These are phyloP conservation scores for Kazachstania bromeliacearum DNA, from an alignment of 805 yeast genomes.

Conservation along the genomic window DNA sequence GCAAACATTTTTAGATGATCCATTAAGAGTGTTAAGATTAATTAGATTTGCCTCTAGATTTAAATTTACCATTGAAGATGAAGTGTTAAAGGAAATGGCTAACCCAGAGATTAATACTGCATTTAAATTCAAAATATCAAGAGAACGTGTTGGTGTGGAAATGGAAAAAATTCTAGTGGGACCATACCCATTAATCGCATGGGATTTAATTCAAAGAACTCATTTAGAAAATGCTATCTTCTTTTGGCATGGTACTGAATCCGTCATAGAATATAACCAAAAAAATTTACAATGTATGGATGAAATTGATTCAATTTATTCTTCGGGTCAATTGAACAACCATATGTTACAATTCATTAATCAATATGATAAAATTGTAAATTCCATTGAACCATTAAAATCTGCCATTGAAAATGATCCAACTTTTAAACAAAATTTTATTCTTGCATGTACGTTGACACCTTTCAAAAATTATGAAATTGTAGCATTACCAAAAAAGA, in stretches of 20 bases:
- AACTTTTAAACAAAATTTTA: slow-evolving; percentile 14
- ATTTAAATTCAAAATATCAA: slow-evolving; percentile 64
- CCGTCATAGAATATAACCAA: slow-evolving; percentile 16
- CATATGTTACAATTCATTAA: slow-evolving; percentile 8
- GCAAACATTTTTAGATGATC: slow-evolving; percentile 88
- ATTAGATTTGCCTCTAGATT: slow-evolving; percentile 80
- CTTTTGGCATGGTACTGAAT: slow-evolving; percentile 28
- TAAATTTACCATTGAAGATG: slow-evolving; percentile 52
- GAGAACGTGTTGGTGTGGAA: slow-evolving; percentile 87
- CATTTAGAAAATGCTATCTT: slow-evolving; percentile 53
- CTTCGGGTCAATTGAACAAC: slow-evolving; percentile 10
- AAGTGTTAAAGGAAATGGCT: slow-evolving; percentile 57
- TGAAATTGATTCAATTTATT: slow-evolving; percentile 12
- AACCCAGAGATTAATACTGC: slow-evolving; percentile 46
- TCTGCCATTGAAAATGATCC: slow-evolving; percentile 1
- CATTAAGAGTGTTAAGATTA: slow-evolving; percentile 76
- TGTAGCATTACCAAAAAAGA: slow-evolving; percentile 22
- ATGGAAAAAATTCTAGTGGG: slow-evolving; percentile 67
- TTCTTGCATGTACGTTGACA: slow-evolving; percentile 13
- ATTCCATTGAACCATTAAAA: slow-evolving; percentile 7
- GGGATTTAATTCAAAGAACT: slow-evolving; percentile 47
- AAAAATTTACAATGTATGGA: slow-evolving; percentile 13
- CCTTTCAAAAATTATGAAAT: slow-evolving; percentile 18
- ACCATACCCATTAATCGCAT: slow-evolving; percentile 51
- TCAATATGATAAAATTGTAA: slow-evolving; percentile 2